Evolutionary conservation across 345 rosid genomes (phyloP).

Genomic region (Eucalyptus polyanthemos): DNA sequence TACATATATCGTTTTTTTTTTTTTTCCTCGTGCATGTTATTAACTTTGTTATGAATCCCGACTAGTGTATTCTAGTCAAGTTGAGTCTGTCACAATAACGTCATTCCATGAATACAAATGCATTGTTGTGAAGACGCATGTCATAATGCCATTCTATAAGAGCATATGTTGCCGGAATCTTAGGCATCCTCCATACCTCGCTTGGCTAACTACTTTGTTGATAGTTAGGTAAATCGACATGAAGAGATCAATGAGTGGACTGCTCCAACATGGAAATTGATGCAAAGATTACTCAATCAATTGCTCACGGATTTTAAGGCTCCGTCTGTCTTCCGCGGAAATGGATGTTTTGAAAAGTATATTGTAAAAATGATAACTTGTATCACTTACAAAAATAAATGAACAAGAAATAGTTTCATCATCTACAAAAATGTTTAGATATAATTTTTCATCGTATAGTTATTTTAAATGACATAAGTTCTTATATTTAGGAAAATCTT

Average conservation of each 20-base stretch:
- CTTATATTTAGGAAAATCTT: neutral
- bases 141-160: rapidly evolving
- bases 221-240: neutral
- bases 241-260: neutral
- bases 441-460: rapidly evolving
- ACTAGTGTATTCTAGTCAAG: neutral
- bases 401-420: rapidly evolving
- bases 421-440: rapidly evolving
- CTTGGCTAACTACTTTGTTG: neutral
- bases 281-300: neutral
- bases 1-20: neutral
- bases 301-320: rapidly evolving
- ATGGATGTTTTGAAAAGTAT: rapidly evolving
- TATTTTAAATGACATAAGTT: neutral
- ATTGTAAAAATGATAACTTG: rapidly evolving
- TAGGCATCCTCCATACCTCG: neutral
- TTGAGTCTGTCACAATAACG: rapidly evolving
- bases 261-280: neutral
- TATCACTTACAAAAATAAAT: neutral
- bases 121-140: neutral
- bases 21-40: neutral
- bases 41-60: neutral
- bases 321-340: rapidly evolving
- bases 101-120: rapidly evolving
- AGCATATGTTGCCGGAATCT: neutral